Conservation (phyloP, 1,284 basidiomycete genomes). For the Tremellales sp. region DNA sequence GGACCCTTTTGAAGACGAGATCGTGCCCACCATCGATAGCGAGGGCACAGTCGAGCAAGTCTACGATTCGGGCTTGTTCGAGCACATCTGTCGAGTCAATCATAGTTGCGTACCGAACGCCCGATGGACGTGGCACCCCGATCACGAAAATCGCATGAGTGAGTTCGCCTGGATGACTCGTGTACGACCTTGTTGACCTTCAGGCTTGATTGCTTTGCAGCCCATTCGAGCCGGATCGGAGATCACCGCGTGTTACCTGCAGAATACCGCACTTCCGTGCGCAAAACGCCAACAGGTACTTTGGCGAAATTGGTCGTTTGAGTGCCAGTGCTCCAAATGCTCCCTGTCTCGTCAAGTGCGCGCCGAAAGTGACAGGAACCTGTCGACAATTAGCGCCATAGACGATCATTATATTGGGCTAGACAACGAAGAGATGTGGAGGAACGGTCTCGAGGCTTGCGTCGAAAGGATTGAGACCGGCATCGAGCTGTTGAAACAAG, state of each 20-base stretch:
- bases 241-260: not conserved
- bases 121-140: conserved; percentile 26
- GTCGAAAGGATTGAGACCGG: not conserved
- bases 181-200: not conserved
- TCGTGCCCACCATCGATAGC: not conserved
- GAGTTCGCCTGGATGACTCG: too few species aligned
- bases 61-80: conserved; percentile 15
- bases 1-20: not conserved
- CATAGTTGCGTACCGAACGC: conserved; percentile 26
- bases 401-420: not conserved
- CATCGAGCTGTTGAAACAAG: not conserved
- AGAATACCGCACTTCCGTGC: not conserved
- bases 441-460: not conserved
- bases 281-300: not conserved
- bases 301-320: not conserved
- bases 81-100: conserved; percentile 18
- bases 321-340: not conserved
- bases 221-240: not conserved
- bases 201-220: not conserved
- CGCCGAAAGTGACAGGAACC: not conserved
- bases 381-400: not conserved
- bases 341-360: not conserved
- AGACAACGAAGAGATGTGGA: not conserved
- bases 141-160: conserved; percentile 6
- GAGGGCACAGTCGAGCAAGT: not conserved